phyloP scores from a whole-genome alignment of 2,329 filamentous ascomycete species.

The Nothophoma quercina region DNA sequence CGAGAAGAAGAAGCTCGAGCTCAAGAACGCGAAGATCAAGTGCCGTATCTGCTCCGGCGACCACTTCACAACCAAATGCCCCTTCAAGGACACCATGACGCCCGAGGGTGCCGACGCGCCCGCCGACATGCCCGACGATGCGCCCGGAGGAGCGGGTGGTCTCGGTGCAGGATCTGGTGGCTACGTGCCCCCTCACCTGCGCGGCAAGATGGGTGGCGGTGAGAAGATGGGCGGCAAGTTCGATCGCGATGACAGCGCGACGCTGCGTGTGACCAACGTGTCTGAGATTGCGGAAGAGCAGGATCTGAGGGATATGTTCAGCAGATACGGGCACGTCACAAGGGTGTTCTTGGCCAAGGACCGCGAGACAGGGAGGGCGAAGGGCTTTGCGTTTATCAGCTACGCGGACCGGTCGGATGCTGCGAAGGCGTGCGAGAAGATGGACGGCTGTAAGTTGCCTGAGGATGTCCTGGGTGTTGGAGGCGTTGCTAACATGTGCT shows the following conservation, averaged over 20 bases:
- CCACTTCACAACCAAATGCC: conserved; percentile 98
- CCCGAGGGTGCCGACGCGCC: conserved; percentile 66
- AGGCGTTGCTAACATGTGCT: conserved; percentile 25
- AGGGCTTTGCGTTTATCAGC: conserved; percentile 99
- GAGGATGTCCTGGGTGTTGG: not conserved
- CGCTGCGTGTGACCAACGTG: conserved; percentile 96
- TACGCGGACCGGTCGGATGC: conserved; percentile 91
- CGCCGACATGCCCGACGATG: conserved; percentile 58
- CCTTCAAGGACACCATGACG: conserved; percentile 99
- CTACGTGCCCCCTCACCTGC: conserved; percentile 93
- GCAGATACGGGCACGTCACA: conserved; percentile 94
- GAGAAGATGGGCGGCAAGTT: conserved; percentile 94
- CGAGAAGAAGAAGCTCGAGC: conserved; percentile 71
- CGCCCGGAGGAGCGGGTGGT: conserved; percentile 59
- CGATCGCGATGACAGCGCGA: conserved; percentile 95
- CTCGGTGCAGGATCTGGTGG: conserved; percentile 75
- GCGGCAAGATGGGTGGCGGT: conserved; percentile 75
- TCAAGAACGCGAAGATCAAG: conserved; percentile 99
- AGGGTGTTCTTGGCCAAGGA: conserved; percentile 98
- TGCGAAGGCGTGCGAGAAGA: conserved; percentile 91
- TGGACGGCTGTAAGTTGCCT: conserved; percentile 80
- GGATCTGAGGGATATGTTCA: conserved; percentile 97
- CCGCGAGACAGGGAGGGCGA: conserved; percentile 91
- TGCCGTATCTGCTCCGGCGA: conserved; percentile 98
- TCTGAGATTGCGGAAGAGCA: conserved; percentile 96